A percentile compares a stretch with the other conserved stretches of the same genome.
These are phyloP conservation scores for Rheum nobile DNA, from an alignment of 148 eudicot species.

Conservation along the genomic window DNA sequence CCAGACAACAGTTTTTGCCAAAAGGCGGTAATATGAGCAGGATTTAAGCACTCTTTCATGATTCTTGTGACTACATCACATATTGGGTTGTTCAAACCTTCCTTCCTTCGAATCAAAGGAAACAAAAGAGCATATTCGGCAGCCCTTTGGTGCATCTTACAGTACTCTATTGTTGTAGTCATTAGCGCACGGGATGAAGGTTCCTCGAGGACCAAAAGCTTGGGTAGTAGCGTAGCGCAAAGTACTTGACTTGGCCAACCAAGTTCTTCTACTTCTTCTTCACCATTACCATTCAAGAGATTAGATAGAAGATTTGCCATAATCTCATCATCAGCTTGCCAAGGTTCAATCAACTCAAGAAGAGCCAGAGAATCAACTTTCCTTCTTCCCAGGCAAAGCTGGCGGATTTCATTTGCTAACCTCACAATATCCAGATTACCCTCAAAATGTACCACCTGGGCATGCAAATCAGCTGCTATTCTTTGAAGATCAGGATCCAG, in stretches of 20 bases:
- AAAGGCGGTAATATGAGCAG: slow-evolving; percentile 43
- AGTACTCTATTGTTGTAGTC: slow-evolving; percentile 29
- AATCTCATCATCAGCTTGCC: slow-evolving; percentile 44
- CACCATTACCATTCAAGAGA: slow-evolving; percentile 14
- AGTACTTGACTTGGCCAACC: slow-evolving; percentile 41
- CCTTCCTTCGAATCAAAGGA: slow-evolving; percentile 27
- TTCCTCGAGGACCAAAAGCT: slow-evolving; percentile 30
- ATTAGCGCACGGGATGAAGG: slow-evolving; percentile 40
- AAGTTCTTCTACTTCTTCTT: slow-evolving; percentile 17
- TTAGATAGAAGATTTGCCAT: slow-evolving; percentile 27
- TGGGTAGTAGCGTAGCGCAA: slow-evolving; percentile 42
- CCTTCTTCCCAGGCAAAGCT: slow-evolving; percentile 18
- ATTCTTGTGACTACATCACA: slow-evolving; percentile 35
- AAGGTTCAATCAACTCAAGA: slow-evolving; percentile 36
- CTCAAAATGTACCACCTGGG: slow-evolving; percentile 16
- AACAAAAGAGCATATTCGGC: slow-evolving; percentile 34
- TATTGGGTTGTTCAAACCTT: slow-evolving; percentile 32
- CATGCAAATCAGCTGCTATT: slow-evolving; percentile 17
- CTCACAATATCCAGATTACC: slow-evolving; percentile 16
- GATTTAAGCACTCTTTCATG: slow-evolving; percentile 41
- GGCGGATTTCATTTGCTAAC: slow-evolving; percentile 29
- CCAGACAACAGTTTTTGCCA: slow-evolving; percentile 40
- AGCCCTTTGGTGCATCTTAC: slow-evolving; percentile 41
- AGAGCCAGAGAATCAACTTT: slow-evolving; percentile 18
- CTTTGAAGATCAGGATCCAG: slow-evolving; percentile 22